Evolutionary conservation across 2,329 filamentous ascomycete species (phyloP).

Genomic region (Arthrobotrys musiformis): DNA sequence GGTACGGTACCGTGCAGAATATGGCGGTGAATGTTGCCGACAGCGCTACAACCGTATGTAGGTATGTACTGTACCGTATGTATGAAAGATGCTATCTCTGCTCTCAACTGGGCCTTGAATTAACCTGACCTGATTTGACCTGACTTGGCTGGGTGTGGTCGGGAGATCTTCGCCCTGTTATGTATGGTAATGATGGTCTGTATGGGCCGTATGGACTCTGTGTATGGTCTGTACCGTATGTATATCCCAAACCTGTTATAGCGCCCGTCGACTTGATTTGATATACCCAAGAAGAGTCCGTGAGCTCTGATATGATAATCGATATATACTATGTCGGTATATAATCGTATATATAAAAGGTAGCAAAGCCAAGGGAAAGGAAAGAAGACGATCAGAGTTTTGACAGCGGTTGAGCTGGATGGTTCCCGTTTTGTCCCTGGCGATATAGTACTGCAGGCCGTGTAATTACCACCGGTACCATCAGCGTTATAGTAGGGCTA

Average conservation of each 20-base stretch:
- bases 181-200: no score
- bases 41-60: no score
- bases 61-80: no score
- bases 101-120: no score
- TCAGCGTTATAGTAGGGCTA: conserved; percentile 52
- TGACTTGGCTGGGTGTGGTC: conserved; percentile 24
- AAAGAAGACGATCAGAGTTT: conserved; percentile 47
- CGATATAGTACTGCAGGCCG: conserved; percentile 48
- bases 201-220: no score
- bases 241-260: conserved; percentile 45
- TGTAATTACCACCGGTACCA: conserved; percentile 55
- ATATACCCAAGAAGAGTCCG: not conserved
- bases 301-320: not conserved
- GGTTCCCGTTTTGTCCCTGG: conserved; percentile 53
- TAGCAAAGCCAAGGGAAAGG: conserved; percentile 24
- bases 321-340: not conserved
- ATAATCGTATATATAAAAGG: no score
- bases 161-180: conserved; percentile 55
- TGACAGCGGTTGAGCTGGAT: conserved; percentile 52
- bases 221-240: no score
- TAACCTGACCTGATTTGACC: no score
- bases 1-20: not conserved
- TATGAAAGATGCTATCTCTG: no score
- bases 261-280: conserved; percentile 17
- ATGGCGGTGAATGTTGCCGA: not conserved